Base-by-base conservation (phyloP, 2,329 filamentous ascomycete genomes). In the Botrytis deweyae region DNA sequence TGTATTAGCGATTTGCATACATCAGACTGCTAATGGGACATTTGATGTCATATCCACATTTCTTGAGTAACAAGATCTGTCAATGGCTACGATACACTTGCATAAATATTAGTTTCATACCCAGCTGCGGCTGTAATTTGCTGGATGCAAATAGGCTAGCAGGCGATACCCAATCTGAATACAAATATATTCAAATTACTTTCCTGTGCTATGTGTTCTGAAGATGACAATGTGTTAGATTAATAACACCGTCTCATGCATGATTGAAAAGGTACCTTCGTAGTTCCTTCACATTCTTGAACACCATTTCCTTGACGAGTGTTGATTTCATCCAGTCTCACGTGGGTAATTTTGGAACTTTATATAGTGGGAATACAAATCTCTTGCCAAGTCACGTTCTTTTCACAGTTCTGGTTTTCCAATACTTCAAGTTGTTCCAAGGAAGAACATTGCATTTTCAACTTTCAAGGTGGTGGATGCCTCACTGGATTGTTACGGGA, bases 161-260 rank as follows among this genome's bases (percentile, higher is more conserved):
- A 68, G 66, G 49, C 49, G 66, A 68, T 68, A 68, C 66, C 66
- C 66, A 68, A 58, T 58, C 49, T 68, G 46, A 68, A 68, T 68
- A 68, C 36, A 68, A 58, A 68, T 63, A n/a, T 36, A 68, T 68
- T 67, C 4, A 58, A 29, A 18, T 40, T 58, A 38, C n/a, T 58
- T 14, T 42, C 36, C n/a, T 1, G 36, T 12, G 3, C n/a, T 18
- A 29, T 29, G 52, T 29, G 16, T 29, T 29, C 5, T 14, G 14
- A 55, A 55, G 14, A 55, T 6, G 6, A n/a, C n/a, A 55, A 29
- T 7, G 52, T 29, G 52, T 29, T 58, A 7, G 52, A 58, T 29
- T 7, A 33, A 18, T 1, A 58, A 29, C n/a, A 9, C 16, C 6
- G 14, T 58, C 52, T 58, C 25, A 29, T 18, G n/a, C n/a, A 16